A percentile compares a stretch with the other conserved stretches of the same genome.
Evolutionary conservation across 83 land plant species (phyloP).

Genomic region (Thuja plicata): DNA sequence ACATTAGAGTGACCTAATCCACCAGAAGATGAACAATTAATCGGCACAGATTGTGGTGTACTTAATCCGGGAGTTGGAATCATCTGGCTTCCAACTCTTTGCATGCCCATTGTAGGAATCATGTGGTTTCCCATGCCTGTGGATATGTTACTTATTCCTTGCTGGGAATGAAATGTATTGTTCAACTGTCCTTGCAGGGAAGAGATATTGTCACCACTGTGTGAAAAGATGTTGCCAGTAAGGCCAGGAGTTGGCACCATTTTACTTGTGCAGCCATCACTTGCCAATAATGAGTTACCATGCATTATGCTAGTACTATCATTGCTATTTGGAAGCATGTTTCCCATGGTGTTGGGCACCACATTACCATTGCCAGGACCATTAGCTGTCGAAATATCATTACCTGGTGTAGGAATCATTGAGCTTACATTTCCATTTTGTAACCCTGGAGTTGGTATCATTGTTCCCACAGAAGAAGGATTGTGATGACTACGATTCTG

Average conservation of each 20-base stretch:
- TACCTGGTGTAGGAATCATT: constrained; percentile 32
- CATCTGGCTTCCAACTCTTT: constrained; percentile 64
- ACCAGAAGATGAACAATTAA: constrained; percentile 28
- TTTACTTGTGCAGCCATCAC: constrained; percentile 38
- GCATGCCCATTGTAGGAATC: constrained; percentile 43
- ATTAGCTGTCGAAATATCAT: constrained; percentile 28
- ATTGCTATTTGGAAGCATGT: constrained; percentile 26
- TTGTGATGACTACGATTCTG: constrained; percentile 24
- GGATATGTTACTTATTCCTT: constrained; percentile 22
- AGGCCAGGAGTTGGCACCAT: not conserved
- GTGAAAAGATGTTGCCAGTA: constrained; percentile 1
- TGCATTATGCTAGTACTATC: constrained; percentile 25
- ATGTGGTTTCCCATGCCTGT: constrained; percentile 33
- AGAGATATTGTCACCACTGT: constrained; percentile 17
- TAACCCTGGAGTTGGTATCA: constrained; percentile 78
- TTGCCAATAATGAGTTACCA: constrained; percentile 44
- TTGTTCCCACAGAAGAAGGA: constrained; percentile 32
- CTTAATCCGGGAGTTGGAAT: constrained; percentile 92
- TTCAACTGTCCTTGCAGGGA: constrained; percentile 30
- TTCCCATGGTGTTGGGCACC: constrained; percentile 26
- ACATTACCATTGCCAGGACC: constrained; percentile 15
- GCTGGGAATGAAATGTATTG: constrained; percentile 46
- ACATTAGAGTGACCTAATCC: constrained; percentile 36
- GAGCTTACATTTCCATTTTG: constrained; percentile 25
- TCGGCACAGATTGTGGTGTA: constrained; percentile 34